Evolutionary conservation across 495 filamentous ascomycete species (phyloP), one percentile per base, ranked within the genome.

Genomic region (Penicillium alfredii): DNA sequence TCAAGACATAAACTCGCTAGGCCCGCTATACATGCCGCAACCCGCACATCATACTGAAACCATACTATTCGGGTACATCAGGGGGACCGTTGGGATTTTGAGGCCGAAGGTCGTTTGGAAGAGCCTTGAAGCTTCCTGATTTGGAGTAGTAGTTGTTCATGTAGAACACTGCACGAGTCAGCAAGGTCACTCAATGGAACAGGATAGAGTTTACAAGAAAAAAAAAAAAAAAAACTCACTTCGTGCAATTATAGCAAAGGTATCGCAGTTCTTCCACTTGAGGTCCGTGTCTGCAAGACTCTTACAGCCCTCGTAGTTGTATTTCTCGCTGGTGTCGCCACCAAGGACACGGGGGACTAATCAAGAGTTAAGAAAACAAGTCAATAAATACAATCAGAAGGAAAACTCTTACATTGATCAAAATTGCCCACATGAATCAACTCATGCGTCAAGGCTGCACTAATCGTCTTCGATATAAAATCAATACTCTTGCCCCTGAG

Each of bases 101-200:
- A n/a, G 30, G 30, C 7, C 30, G 30, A 20, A 5, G 4, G 6
- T 8, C 13, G 30, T 2, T 33, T 8, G 30, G 30, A 8, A 33
- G 15, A 10, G 10, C 30, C 8, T 20, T 33, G 15, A 33, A 19
- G 11, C 3, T 4, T 16, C 30, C 30, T 11, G 19, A 16, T 2
- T 17, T 11, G 6, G 30, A 33, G 16, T 20, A 33, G 8, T 33
- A 33, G 16, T 33, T 33, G 30, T 33, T 33, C 5, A 33, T 8
- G 30, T 33, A 33, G 11, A 33, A 33, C 30, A 33, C 30, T 9
- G 23, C 8, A 25, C 27, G n/a, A n/a, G n/a, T n/a, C n/a, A n/a
- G n/a, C n/a, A n/a, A n/a, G n/a, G n/a, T n/a, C n/a, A n/a, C n/a
- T n/a, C n/a, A n/a, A n/a, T n/a, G n/a, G n/a, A n/a, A n/a, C n/a